Conservation (phyloP, 805 yeast genomes). For the Ogataea glucozyma region DNA sequence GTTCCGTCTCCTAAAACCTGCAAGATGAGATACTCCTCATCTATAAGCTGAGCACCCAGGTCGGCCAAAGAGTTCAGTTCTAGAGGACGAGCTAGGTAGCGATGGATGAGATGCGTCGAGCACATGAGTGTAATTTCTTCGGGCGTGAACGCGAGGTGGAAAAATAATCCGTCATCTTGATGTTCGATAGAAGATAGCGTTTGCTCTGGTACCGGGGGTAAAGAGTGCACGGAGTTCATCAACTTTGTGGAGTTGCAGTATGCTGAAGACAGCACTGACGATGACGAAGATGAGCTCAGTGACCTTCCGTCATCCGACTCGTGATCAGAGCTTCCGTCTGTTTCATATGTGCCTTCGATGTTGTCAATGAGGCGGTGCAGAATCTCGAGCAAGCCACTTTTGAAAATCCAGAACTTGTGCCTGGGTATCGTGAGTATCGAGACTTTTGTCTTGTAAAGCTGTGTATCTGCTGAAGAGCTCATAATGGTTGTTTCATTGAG, state of each 20-base stretch:
- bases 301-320: slow-evolving; percentile 7
- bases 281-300: neutral
- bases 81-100: slow-evolving; percentile 43
- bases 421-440: slow-evolving; percentile 56
- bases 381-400: slow-evolving; percentile 50
- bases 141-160: slow-evolving; percentile 63
- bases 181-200: slow-evolving; percentile 18
- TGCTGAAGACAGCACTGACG: slow-evolving; percentile 5
- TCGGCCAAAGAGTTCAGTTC: slow-evolving; percentile 19
- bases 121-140: slow-evolving; percentile 64
- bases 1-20: slow-evolving; percentile 64
- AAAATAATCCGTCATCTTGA: slow-evolving; percentile 46
- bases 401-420: slow-evolving; percentile 52
- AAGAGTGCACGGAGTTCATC: slow-evolving; percentile 16
- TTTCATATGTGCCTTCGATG: slow-evolving; percentile 23
- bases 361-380: slow-evolving; percentile 40
- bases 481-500: neutral
- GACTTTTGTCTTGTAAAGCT: slow-evolving; percentile 46
- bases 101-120: slow-evolving; percentile 39
- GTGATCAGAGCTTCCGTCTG: slow-evolving; percentile 16
- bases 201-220: slow-evolving; percentile 13
- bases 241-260: slow-evolving; percentile 6
- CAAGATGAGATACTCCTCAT: slow-evolving; percentile 49
- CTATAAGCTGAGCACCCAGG: slow-evolving; percentile 41
- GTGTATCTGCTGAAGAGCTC: slow-evolving; percentile 36